phyloP scores from a whole-genome alignment of 192 early-diverging fungal genomes.

The Geranomyces variabilis region DNA sequence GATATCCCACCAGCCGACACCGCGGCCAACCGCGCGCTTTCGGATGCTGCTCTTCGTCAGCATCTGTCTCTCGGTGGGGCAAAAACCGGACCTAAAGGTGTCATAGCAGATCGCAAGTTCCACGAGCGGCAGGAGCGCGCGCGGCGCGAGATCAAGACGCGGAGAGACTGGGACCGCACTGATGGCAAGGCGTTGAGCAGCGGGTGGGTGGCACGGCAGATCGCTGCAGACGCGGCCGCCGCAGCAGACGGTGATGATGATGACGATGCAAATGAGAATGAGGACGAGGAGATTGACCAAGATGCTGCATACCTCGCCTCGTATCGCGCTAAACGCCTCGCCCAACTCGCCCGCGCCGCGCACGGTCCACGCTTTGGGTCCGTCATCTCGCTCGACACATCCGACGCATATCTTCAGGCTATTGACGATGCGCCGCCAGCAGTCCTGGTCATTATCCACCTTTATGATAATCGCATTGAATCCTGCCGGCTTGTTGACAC shows the following conservation, averaged over 20 bases:
- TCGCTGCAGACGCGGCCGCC: conserved; percentile 39
- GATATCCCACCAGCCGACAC: conserved; percentile 1
- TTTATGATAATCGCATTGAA: conserved; percentile 48
- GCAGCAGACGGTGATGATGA: conserved; percentile 27
- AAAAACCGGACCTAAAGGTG: conserved; percentile 61
- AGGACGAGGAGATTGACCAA: conserved; percentile 38
- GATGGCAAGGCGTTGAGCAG: conserved; percentile 36
- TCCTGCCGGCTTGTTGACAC: conserved; percentile 76
- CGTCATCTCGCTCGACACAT: conserved; percentile 14
- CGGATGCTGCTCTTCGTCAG: conserved; percentile 39
- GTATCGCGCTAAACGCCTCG: conserved; percentile 42
- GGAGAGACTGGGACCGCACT: not conserved
- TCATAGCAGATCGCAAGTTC: conserved; percentile 58
- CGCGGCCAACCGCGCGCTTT: conserved; percentile 26
- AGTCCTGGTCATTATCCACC: conserved; percentile 52
- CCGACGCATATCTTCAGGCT: conserved; percentile 47
- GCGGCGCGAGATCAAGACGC: conserved; percentile 22
- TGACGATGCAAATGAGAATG: conserved; percentile 30
- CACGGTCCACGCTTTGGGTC: conserved; percentile 32
- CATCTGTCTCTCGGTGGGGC: conserved; percentile 49
- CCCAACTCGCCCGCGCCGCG: conserved; percentile 28
- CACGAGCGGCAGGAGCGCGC: conserved; percentile 56
- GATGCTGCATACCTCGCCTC: conserved; percentile 43
- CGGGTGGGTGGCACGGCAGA: conserved; percentile 56
- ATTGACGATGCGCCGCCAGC: conserved; percentile 46